Conservation (phyloP, 345 rosid genomes). For the Aurinia saxatilis region DNA sequence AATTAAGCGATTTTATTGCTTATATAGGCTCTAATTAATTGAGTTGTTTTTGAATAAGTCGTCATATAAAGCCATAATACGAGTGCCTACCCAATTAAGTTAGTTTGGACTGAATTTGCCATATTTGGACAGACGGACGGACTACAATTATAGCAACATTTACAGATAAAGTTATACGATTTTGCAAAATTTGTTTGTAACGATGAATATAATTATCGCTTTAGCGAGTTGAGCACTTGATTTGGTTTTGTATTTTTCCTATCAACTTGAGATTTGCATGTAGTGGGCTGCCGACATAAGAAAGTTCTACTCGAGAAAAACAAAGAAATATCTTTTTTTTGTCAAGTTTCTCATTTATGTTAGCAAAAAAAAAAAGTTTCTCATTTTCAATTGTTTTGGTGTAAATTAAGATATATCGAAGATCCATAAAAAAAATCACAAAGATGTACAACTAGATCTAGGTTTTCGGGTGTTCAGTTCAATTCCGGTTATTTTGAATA, state of each 20-base stretch:
- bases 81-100: background rate
- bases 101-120: constrained; percentile 1
- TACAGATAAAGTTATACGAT: constrained; percentile 5
- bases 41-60: no score
- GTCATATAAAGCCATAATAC: background rate
- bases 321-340: background rate
- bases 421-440: no score
- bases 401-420: no score
- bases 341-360: no score
- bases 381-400: no score
- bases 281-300: constrained; percentile 3
- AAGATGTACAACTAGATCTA: no score
- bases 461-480: no score
- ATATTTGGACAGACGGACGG: background rate
- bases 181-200: background rate
- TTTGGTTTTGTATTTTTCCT: constrained; percentile 12
- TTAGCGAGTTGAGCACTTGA: background rate
- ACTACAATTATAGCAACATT: background rate
- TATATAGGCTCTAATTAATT: no score
- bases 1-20: no score
- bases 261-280: constrained; percentile 2
- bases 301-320: background rate
- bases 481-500: no score
- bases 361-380: no score
- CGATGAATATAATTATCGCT: background rate